These are phyloP conservation scores for Fusarium gaditjirri DNA, from an alignment of 2,329 filamentous ascomycete genomes.

Conservation along the genomic window DNA sequence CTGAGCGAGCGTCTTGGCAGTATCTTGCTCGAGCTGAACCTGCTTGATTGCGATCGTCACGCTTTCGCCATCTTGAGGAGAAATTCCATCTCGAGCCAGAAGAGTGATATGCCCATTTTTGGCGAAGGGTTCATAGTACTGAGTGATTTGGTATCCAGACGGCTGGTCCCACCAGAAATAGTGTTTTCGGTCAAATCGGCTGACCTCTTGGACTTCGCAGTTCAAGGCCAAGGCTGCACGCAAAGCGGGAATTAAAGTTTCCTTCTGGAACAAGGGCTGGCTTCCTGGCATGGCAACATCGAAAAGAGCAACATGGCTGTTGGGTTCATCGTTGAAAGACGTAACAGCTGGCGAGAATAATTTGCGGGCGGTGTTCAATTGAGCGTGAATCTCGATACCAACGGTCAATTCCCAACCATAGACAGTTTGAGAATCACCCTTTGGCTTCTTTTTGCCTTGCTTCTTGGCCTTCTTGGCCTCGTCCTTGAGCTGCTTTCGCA, in stretches of 20 bases:
- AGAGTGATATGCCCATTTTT: slow-evolving; percentile 78
- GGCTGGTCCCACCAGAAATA: slow-evolving; percentile 99
- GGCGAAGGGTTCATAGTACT: slow-evolving; percentile 84
- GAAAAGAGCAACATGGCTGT: slow-evolving; percentile 88
- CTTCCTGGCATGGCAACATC: slow-evolving; percentile 90
- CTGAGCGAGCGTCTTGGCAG: slow-evolving; percentile 89
- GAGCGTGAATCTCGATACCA: slow-evolving; percentile 96
- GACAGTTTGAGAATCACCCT: slow-evolving; percentile 61
- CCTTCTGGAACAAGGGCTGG: slow-evolving; percentile 86
- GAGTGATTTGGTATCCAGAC: slow-evolving; percentile 95
- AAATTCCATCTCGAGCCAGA: slow-evolving; percentile 80
- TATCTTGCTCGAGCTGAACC: slow-evolving; percentile 97
- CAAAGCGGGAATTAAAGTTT: slow-evolving; percentile 87
- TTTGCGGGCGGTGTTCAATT: slow-evolving; percentile 89
- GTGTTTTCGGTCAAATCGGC: slow-evolving; percentile 94
- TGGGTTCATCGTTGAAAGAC: slow-evolving; percentile 75
- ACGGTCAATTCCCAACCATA: slow-evolving; percentile 91
- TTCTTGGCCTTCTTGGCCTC: slow-evolving; percentile 77
- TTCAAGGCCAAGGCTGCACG: slow-evolving; percentile 86
- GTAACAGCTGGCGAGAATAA: slow-evolving; percentile 83
- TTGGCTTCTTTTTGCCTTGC: slow-evolving; percentile 62
- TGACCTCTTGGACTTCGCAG: slow-evolving; percentile 80
- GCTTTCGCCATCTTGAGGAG: slow-evolving; percentile 75
- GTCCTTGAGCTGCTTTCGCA: slow-evolving; percentile 79
- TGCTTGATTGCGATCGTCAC: slow-evolving; percentile 87